A percentile compares a stretch with the other conserved stretches of the same genome.
Evolutionary conservation across 495 filamentous ascomycete genomes (phyloP).

Genomic region (Neurospora sublineolata): DNA sequence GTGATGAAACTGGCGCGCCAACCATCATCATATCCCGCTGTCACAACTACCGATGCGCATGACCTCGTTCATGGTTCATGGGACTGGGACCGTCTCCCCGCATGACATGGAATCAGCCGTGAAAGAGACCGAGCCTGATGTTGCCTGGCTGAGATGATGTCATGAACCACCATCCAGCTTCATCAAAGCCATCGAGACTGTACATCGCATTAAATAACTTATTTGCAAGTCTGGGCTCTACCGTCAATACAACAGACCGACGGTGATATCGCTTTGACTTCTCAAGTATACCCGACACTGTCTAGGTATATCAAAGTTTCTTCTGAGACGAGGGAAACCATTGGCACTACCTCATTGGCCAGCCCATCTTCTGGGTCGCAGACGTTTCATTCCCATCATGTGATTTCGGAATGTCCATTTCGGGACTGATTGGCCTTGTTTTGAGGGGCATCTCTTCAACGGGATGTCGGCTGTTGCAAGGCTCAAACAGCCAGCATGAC

Average conservation of each 20-base stretch:
- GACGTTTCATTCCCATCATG: not conserved
- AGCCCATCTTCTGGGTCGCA: not conserved
- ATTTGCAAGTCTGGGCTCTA: not conserved
- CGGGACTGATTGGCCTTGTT: not conserved
- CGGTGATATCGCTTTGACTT: not conserved
- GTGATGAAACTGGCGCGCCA: not conserved
- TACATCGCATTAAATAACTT: not conserved
- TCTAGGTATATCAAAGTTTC: not conserved
- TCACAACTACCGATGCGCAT: not conserved
- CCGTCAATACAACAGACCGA: not conserved
- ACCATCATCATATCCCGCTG: not conserved
- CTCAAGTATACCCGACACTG: not conserved
- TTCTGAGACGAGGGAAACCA: not conserved
- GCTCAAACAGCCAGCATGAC: conserved; percentile 6
- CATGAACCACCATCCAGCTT: not conserved
- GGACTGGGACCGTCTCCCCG: not conserved
- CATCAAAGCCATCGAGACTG: not conserved
- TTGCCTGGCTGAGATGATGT: not conserved
- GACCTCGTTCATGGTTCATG: not conserved
- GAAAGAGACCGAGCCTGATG: not conserved
- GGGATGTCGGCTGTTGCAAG: conserved; percentile 8
- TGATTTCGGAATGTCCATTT: not conserved
- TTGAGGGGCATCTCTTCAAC: not conserved
- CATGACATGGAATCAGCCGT: not conserved
- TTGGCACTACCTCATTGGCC: not conserved